These are phyloP conservation scores for Monosporascus sp. DNA, from an alignment of 2,329 filamentous ascomycete species.

Conservation along the genomic window DNA sequence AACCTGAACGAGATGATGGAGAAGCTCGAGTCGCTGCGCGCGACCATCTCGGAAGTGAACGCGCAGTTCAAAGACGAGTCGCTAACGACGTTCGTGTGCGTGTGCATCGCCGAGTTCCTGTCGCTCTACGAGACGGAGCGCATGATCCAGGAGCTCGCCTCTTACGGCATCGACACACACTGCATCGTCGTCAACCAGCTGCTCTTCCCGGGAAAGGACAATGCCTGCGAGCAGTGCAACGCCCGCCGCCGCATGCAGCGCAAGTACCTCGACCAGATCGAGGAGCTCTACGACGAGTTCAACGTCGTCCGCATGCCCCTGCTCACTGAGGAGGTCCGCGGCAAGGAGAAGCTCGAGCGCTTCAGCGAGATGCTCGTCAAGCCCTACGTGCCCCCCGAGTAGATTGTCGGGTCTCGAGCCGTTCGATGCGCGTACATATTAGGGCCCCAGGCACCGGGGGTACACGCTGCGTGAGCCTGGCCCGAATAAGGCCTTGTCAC, in stretches of 20 bases:
- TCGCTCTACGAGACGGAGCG: conserved; percentile 97
- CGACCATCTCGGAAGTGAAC: conserved; percentile 94
- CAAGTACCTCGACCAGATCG: conserved; percentile 98
- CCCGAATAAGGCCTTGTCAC: no score
- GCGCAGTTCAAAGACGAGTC: conserved; percentile 96
- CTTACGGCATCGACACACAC: conserved; percentile 93
- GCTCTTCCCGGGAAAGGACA: conserved; percentile 81
- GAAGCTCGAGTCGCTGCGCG: conserved; percentile 89
- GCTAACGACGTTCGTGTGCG: conserved; percentile 94
- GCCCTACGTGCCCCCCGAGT: conserved; percentile 64
- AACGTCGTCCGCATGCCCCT: conserved; percentile 98
- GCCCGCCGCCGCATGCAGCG: conserved; percentile 96
- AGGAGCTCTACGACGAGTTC: conserved; percentile 97
- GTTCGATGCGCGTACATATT: no score
- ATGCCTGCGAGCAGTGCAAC: conserved; percentile 90
- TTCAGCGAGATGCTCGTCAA: conserved; percentile 82
- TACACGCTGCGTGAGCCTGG: no score
- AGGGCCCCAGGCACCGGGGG: no score
- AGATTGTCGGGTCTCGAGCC: neutral
- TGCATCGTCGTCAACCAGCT: conserved; percentile 98
- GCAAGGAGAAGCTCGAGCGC: conserved; percentile 87
- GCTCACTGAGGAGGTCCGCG: conserved; percentile 89
- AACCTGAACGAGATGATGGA: conserved; percentile 86
- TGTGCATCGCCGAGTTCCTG: conserved; percentile 96
- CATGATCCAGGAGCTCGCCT: conserved; percentile 97